phyloP scores from a whole-genome alignment of 768 basidiomycete species.

The Russula virescens region DNA sequence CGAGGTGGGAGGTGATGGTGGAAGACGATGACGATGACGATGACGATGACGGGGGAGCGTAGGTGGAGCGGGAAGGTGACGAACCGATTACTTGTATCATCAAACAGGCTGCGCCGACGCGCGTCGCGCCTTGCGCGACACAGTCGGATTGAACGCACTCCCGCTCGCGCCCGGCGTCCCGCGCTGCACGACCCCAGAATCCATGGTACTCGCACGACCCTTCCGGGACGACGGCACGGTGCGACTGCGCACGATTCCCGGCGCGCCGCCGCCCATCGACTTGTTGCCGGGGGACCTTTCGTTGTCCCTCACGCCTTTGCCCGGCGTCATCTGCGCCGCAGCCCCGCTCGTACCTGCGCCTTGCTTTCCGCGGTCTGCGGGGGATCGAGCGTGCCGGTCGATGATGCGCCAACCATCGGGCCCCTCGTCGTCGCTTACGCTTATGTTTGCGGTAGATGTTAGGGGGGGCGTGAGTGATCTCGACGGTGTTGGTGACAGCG shows the following conservation, averaged over 20 bases:
- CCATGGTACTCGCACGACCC: neutral
- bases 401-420: slow-evolving; percentile 30
- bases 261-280: no score
- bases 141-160: neutral
- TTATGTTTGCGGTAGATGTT: slow-evolving; percentile 22
- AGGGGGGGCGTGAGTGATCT: slow-evolving; percentile 19
- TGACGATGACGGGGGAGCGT: neutral
- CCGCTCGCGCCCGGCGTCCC: neutral
- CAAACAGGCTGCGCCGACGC: slow-evolving; percentile 16
- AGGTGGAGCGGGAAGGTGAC: neutral
- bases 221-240: slow-evolving; percentile 51
- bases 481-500: slow-evolving; percentile 21
- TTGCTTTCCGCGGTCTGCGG: slow-evolving; percentile 15
- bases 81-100: neutral
- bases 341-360: slow-evolving; percentile 45
- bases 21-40: no score
- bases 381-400: slow-evolving; percentile 17
- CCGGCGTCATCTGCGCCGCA: slow-evolving; percentile 32
- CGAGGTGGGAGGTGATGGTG: no score
- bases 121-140: slow-evolving; percentile 21
- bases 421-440: slow-evolving; percentile 36
- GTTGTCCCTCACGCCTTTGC: neutral
- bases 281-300: no score
- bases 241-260: slow-evolving; percentile 52
- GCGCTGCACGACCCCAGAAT: neutral